Base-by-base conservation (phyloP, 2,329 filamentous ascomycete genomes). In the Fusarium sp. region DNA sequence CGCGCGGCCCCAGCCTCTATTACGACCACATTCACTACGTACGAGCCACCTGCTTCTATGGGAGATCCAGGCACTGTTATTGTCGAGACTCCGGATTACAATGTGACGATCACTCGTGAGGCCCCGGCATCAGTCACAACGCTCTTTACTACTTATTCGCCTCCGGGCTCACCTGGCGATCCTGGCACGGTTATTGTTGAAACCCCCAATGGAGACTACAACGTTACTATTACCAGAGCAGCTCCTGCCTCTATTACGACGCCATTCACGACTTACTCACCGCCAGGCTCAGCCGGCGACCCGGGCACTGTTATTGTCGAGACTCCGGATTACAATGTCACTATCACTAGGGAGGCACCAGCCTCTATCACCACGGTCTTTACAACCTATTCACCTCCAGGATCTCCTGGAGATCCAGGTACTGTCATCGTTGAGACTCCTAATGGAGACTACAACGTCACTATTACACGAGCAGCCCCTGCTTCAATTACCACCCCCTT, bases 31-130 rank as follows among this genome's bases (percentile, higher is more conserved):
- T n/a, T 71, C 15, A 71, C 64, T 16, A 71, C 68, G 2, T 71
- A 71, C 16, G 57, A 46, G 7, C 64, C 68, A 15, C 67, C 68
- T 13, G 68, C 55, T n/a, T 54, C 59, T 7, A 34, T 43, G 3
- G 68, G 67, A 2, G 68, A 65, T 6, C 68, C 68, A 7, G 68
- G 68, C 9, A 71, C 67, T 9, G 28, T 70, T 6, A 71, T 70
- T 6, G 18, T 70, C 4, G 63, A 70, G 40, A 70, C 55, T 3
- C 67, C 67, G 9, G 67, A 70, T 40, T 70, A 66, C 2, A 70
- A 70, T 11, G 62, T 70, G 6, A 70, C 67, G 12, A 53, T 68
- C 9, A 69, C 66, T 6, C 34, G 55, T 3, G 36, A 65, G 13
- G 66, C 54, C 1, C 63, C 65, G 8, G 55, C 51, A 8, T 66